A percentile compares a stretch with the other conserved stretches of the same genome.
Evolutionary conservation across 495 filamentous ascomycete species (phyloP).

Genomic region (Penicillium lividum): DNA sequence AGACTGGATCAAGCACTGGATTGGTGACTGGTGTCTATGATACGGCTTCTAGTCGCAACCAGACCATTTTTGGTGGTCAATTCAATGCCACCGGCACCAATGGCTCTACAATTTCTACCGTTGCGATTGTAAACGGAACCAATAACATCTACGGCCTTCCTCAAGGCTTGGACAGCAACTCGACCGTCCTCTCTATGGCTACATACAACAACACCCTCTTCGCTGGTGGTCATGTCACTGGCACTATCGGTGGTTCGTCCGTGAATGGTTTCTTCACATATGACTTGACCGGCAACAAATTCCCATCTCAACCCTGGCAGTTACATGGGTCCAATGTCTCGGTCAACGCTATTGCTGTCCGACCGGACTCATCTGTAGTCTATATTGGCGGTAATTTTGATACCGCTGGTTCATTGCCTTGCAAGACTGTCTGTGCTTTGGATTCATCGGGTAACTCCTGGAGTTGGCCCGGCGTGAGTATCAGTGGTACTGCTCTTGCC

Average conservation of each 20-base stretch:
- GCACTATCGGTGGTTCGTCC: conserved; percentile 58
- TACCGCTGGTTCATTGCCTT: conserved; percentile 78
- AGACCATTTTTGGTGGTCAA: conserved; percentile 86
- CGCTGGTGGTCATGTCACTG: conserved; percentile 78
- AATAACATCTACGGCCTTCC: conserved; percentile 69
- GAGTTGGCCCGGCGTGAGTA: conserved; percentile 69
- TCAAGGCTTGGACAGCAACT: conserved; percentile 64
- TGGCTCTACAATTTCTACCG: conserved; percentile 72
- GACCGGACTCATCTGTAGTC: conserved; percentile 66
- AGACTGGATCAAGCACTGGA: conserved; percentile 56
- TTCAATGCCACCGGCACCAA: conserved; percentile 72
- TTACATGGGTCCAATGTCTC: conserved; percentile 66
- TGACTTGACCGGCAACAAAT: conserved; percentile 64
- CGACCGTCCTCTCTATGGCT: conserved; percentile 71
- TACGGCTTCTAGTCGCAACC: conserved; percentile 63
- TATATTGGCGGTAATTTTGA: conserved; percentile 86
- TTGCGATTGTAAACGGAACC: conserved; percentile 70
- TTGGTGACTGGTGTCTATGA: conserved; percentile 79
- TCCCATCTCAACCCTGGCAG: conserved; percentile 66
- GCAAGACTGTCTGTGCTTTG: conserved; percentile 78
- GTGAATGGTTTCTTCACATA: conserved; percentile 80
- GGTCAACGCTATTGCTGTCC: conserved; percentile 71
- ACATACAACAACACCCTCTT: conserved; percentile 70
- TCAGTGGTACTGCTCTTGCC: conserved; percentile 66
- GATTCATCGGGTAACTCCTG: conserved; percentile 68